Evolutionary conservation across 345 rosid species (phyloP).

Genomic region (Syzygium jambos): DNA sequence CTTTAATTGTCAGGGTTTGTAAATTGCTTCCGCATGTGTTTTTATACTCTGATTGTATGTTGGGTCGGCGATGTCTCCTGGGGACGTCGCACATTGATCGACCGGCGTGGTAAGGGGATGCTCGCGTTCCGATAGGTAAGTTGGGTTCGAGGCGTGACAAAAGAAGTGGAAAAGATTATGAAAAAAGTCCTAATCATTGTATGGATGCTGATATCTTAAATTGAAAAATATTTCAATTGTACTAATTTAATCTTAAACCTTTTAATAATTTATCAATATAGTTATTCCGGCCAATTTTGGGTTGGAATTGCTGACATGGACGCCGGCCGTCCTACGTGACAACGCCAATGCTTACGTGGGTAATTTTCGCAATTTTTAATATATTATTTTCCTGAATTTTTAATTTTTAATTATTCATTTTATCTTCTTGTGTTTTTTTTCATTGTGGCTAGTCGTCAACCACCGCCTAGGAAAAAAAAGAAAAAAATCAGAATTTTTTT

Average conservation of each 20-base stretch:
- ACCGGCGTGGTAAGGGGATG: no score
- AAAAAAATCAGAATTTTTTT: neutral
- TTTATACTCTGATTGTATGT: no score
- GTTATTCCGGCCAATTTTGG: rapidly evolving
- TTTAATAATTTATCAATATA: neutral
- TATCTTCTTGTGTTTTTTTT: neutral
- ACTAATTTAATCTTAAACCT: no score
- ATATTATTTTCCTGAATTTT: neutral
- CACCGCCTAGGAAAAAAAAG: rapidly evolving
- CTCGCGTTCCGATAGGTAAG: no score
- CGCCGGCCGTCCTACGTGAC: rapidly evolving
- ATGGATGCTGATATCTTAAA: neutral
- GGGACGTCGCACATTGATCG: no score
- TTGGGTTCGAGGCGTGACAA: no score
- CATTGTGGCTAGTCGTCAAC: rapidly evolving
- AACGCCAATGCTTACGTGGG: neutral
- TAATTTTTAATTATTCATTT: neutral
- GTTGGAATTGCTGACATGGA: neutral
- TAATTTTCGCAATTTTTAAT: neutral
- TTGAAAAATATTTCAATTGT: neutral
- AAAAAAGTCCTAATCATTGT: neutral
- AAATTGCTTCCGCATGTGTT: no score
- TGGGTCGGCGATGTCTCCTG: no score
- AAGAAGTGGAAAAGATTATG: neutral
- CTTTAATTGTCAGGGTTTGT: no score